Conservation (phyloP, 305 asterid genomes). For the Fraxinus sp. region DNA sequence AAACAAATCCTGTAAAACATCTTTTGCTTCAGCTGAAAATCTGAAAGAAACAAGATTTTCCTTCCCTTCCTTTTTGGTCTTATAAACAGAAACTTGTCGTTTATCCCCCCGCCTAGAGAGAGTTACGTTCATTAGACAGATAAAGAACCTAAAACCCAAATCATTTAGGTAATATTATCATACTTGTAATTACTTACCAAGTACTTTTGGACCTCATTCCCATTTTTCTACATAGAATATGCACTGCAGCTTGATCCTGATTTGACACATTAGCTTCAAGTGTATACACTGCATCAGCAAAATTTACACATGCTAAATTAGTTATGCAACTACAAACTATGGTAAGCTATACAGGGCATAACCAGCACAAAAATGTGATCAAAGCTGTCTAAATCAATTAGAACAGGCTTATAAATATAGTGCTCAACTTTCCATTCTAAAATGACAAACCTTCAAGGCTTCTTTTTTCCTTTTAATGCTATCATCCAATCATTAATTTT, state of each 20-base stretch:
- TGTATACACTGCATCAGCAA: conserved; percentile 53
- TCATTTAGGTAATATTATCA: conserved; percentile 17
- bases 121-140: conserved; percentile 16
- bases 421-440: not conserved
- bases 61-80: conserved; percentile 43
- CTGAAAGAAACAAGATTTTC: conserved; percentile 49
- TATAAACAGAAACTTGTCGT: conserved; percentile 66
- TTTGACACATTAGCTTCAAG: conserved; percentile 53
- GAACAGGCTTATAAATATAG: not conserved
- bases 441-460: not conserved
- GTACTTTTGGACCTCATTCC: conserved; percentile 74
- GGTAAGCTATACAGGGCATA: not conserved
- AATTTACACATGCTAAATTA: conserved; percentile 14
- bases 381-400: not conserved
- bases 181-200: conserved; percentile 53
- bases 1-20: conserved; percentile 68
- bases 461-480: not conserved
- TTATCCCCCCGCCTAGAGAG: conserved; percentile 54
- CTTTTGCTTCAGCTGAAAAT: conserved; percentile 63
- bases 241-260: conserved; percentile 69
- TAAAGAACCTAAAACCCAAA: conserved; percentile 7
- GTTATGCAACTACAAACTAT: not conserved
- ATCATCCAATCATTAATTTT: not conserved
- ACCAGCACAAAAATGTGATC: not conserved
- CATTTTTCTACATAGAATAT: conserved; percentile 56